A percentile compares a stretch with the other conserved stretches of the same genome.
Evolutionary conservation across 2,329 filamentous ascomycete species (phyloP).

Genomic region (Colletotrichum sp.): DNA sequence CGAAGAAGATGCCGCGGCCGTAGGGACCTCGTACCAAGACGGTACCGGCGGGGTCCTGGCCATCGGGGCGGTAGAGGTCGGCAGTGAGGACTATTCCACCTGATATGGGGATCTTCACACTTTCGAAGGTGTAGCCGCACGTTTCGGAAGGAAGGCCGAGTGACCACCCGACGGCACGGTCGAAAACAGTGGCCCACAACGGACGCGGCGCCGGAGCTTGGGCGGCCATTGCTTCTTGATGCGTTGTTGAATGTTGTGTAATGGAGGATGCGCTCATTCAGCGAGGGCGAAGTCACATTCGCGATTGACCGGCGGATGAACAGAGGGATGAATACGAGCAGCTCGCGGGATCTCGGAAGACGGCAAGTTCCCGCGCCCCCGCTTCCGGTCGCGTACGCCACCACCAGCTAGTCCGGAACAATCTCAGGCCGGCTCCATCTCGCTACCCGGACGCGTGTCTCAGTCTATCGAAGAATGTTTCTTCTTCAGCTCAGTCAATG

Average conservation of each 20-base stretch:
- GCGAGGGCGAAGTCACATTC: neutral
- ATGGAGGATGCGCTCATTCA: neutral
- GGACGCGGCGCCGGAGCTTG: neutral
- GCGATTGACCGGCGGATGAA: neutral
- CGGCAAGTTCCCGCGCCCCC: neutral
- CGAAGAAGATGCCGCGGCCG: conserved; percentile 5
- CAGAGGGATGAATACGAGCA: neutral
- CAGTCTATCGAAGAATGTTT: neutral
- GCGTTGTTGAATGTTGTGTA: neutral
- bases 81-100: conserved; percentile 26
- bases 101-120: conserved; percentile 13
- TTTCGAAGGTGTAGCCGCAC: conserved; percentile 10
- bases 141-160: conserved; percentile 14
- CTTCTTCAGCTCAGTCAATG: neutral
- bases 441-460: neutral
- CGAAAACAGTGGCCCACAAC: neutral
- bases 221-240: neutral
- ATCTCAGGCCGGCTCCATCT: neutral
- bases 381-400: neutral
- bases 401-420: neutral
- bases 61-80: conserved; percentile 25
- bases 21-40: conserved; percentile 21
- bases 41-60: conserved; percentile 6
- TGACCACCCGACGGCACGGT: neutral
- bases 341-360: neutral